A percentile compares a stretch with the other conserved stretches of the same genome.
These are phyloP conservation scores for Ophiobolus disseminans DNA, from an alignment of 2,329 filamentous ascomycete species.

Conservation along the genomic window DNA sequence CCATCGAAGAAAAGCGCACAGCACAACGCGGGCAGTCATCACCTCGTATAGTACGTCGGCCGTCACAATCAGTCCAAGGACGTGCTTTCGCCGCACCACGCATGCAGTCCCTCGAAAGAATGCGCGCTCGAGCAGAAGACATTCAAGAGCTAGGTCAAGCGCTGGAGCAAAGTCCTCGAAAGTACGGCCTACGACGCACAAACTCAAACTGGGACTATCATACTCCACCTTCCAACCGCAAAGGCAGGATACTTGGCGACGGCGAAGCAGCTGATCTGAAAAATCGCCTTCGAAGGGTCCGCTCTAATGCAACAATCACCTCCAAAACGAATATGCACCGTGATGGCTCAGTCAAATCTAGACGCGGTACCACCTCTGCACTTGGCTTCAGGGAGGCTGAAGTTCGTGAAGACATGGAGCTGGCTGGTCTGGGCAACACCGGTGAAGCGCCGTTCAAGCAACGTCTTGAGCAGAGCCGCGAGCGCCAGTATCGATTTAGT, in stretches of 20 bases:
- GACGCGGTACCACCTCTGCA: slow-evolving; percentile 30
- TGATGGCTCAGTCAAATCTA: slow-evolving; percentile 31
- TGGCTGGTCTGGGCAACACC: slow-evolving; percentile 32
- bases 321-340: slow-evolving; percentile 29
- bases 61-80: slow-evolving; percentile 55
- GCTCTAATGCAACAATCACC: slow-evolving; percentile 41
- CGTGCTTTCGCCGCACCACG: slow-evolving; percentile 61
- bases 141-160: slow-evolving; percentile 51
- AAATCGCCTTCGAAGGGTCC: slow-evolving; percentile 35
- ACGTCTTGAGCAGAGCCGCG: slow-evolving; percentile 40
- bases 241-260: slow-evolving; percentile 39
- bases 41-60: slow-evolving; percentile 40
- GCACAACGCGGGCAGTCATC: slow-evolving; percentile 32
- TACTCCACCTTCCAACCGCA: slow-evolving; percentile 45
- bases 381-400: slow-evolving; percentile 49
- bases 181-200: slow-evolving; percentile 38
- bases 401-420: slow-evolving; percentile 46
- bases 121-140: slow-evolving; percentile 52
- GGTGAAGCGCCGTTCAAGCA: slow-evolving; percentile 39
- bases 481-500: slow-evolving; percentile 40
- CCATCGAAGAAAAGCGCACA: slow-evolving; percentile 60
- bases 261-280: slow-evolving; percentile 41
- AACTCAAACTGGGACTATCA: slow-evolving; percentile 42
- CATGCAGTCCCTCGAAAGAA: slow-evolving; percentile 58
- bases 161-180: slow-evolving; percentile 55